Evolutionary conservation across 1,139 yeast species (phyloP).

Genomic region (Blastobotrys apis): DNA sequence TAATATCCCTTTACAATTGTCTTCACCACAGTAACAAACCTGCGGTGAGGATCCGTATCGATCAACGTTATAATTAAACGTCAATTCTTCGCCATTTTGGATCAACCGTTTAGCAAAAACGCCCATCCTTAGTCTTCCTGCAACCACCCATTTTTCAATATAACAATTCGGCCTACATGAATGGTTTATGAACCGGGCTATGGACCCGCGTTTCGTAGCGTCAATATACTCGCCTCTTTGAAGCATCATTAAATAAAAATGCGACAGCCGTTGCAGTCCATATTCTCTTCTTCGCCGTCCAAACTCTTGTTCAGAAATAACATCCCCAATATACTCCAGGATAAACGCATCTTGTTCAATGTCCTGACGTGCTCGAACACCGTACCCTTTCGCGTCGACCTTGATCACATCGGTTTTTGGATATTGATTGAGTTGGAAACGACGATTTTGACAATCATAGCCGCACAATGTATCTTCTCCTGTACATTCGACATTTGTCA

Average conservation of each 20-base stretch:
- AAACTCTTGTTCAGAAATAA: conserved; percentile 71
- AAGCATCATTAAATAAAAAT: conserved; percentile 96
- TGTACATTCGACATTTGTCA: conserved; percentile 88
- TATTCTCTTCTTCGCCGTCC: conserved; percentile 69
- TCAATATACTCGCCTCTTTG: conserved; percentile 91
- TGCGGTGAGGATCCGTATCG: conserved; percentile 94
- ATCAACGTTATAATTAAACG: conserved; percentile 95
- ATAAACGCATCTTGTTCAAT: conserved; percentile 66
- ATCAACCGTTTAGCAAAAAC: conserved; percentile 80
- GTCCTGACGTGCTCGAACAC: conserved; percentile 64
- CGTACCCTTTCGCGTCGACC: conserved; percentile 85
- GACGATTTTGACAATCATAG: conserved; percentile 72
- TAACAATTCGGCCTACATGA: conserved; percentile 92
- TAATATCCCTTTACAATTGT: conserved; percentile 85
- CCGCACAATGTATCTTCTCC: conserved; percentile 67
- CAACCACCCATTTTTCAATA: conserved; percentile 97
- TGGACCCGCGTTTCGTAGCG: conserved; percentile 82
- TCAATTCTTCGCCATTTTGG: conserved; percentile 78
- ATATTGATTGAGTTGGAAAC: conserved; percentile 74
- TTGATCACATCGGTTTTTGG: conserved; percentile 69
- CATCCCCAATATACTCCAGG: conserved; percentile 93
- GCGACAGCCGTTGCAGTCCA: conserved; percentile 66
- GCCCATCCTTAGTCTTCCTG: conserved; percentile 88
- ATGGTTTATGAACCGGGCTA: conserved; percentile 91
- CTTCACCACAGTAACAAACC: conserved; percentile 90